Base-by-base conservation (phyloP, 2,329 filamentous ascomycete genomes). In the Claviceps fusiformis region DNA sequence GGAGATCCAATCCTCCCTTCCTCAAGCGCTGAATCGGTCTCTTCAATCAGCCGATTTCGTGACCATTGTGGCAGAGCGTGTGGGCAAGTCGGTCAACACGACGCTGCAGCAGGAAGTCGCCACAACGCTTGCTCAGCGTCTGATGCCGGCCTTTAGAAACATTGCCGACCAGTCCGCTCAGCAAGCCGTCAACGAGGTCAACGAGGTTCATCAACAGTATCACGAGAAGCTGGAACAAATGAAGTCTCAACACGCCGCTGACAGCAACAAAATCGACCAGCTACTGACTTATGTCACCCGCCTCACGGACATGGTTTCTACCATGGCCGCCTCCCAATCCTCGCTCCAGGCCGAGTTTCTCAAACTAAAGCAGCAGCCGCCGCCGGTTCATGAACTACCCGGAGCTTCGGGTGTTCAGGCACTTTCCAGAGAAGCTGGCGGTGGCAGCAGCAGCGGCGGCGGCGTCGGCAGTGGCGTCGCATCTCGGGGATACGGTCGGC, bases 11-110 rank as follows among this genome's bases (percentile, higher is more conserved):
- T 78, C 77, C 55, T 71, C 78, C 41, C 73, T 97, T 41, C 89
- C 89, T 1, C 80, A 82, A 59, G 81, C 86, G 27, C 58, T 73
- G 11, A 68, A 59, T 59, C 65, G 68, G 50, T 67, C 68, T 2
- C 69, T 96, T 54, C 84, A 88, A 64, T 86, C 85, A 60, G 82
- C 83, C 11, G 85, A 91, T 51, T 75, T 93, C 44, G 73, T 89
- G 59, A 85, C 85, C 63, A 73, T 78, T 7, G 81, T 96, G 54
- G 65, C 70, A 8, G 88, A 95, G 54, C 79, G 83, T 52, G 78
- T 95, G 39, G 76, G 82, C 3, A 79, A 81, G 60, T 82, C 80
- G 51, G 77, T 95, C 35, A 74, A 80, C 5, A 72, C 79, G 47
- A 82, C 80, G 54, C 75, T 95, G 33, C 86, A 95, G 63, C 76